Evolutionary conservation across 1,284 basidiomycete genomes (phyloP).

Genomic region (Singerocomus inundabilis): DNA sequence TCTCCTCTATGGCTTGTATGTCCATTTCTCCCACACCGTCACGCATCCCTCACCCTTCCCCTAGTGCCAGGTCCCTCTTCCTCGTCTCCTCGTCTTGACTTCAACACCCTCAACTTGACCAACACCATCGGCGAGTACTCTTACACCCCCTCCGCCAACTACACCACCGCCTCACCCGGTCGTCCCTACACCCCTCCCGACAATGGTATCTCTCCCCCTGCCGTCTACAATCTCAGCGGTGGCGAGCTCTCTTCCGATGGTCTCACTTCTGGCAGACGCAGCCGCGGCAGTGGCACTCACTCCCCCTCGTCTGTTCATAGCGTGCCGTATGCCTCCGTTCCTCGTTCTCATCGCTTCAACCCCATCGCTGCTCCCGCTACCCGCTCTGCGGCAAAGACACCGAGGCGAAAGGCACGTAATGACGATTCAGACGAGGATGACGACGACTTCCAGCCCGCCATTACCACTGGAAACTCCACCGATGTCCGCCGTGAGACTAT

Average conservation of each 20-base stretch:
- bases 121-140: constrained; percentile 62
- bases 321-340: constrained; percentile 58
- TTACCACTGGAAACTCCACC: constrained; percentile 39
- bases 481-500: constrained; percentile 79
- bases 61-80: constrained; percentile 45
- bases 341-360: constrained; percentile 72
- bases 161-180: constrained; percentile 53
- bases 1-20: constrained; percentile 45
- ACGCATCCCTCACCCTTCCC: constrained; percentile 12
- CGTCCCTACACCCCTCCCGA: constrained; percentile 69
- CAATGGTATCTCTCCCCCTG: constrained; percentile 64
- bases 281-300: constrained; percentile 62
- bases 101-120: constrained; percentile 58
- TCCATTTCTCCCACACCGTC: constrained; percentile 7
- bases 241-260: constrained; percentile 71
- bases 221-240: constrained; percentile 63
- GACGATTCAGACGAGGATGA: constrained; percentile 65
- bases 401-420: constrained; percentile 53
- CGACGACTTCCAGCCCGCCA: constrained; percentile 59
- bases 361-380: constrained; percentile 59
- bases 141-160: constrained; percentile 53
- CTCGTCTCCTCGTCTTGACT: constrained; percentile 57
- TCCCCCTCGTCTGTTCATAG: constrained; percentile 52
- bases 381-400: constrained; percentile 45
- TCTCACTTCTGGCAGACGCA: constrained; percentile 58